Base-by-base conservation (phyloP, 495 filamentous ascomycete species). In the Lasiosphaeria miniovina region DNA sequence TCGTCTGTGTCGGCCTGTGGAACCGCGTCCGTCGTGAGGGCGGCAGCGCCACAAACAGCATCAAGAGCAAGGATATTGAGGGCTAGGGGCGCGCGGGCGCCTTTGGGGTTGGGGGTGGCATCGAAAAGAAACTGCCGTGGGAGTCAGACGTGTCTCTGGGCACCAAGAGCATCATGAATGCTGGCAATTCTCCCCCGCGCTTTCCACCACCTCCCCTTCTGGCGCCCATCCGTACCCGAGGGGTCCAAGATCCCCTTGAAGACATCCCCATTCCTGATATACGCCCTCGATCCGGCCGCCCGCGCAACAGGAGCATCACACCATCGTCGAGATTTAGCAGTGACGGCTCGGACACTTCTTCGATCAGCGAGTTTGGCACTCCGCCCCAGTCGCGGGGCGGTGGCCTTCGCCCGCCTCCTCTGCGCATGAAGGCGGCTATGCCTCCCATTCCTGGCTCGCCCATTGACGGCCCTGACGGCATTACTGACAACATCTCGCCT, bases 1-100 rank as follows among this genome's bases (percentile, higher is more conserved):
- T 87, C 9, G 79, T 82, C 68, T 81, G 80, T 65, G 67, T 79
- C 59, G 65, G 61, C 45, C 64, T 72, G 36, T 72, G 69, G 69
- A 60, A 66, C 48, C 68, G 69, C 43, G 81, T 79, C 58, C 74
- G 71, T 41, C 67, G 70, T 34, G 62, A 68, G 35, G 67, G 53
- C 5, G 31, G 33, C 36, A 36, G 52, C 32, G 56, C 52, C 45
- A 60, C 63, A 35, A 77, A 75, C 3, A 51, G 14, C 46, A 35
- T 15, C 40, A 38, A 38, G 11, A 15, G 40, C 12, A 48, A 36
- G 36, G 74, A 77, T 55, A 62, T 75, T 34, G 75, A 79, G 49
- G 67, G 68, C 53, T 79, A 79, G 76, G 76, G 68, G 49, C 63
- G 69, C 75, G 75, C 71, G 70, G 76, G 76, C 69, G 67, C 72